Evolutionary conservation across 805 yeast species (phyloP), one percentile per base, ranked within the genome.

Genomic region (Metschnikowia similis): DNA sequence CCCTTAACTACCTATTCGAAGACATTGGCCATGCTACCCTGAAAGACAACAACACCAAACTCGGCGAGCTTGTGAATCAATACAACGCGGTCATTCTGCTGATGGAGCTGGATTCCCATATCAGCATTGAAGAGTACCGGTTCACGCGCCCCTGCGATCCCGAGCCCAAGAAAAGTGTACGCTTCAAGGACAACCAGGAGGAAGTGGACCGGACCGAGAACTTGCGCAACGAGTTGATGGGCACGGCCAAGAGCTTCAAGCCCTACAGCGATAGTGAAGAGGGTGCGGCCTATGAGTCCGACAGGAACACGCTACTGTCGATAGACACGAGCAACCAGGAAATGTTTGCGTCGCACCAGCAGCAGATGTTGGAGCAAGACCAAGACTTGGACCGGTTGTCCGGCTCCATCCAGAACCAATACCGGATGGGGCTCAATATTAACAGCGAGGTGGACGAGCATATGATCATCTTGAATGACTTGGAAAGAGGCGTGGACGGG

Each of bases 261-360:
- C 76, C 77, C 0, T 73, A 69, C 51, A 60, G 56, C 17, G 77
- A 72, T 55, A 28, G 32, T n/a, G 41, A 34, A 14, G 48, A 32
- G 13, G 21, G 17, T 34, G 43, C 49, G 14, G 37, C 29, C 11
- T 66, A 64, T 10, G 53, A 52, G 17, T 63, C 60, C 17, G 60
- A 57, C 41, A 47, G 54, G 14, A 30, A 52, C 46, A 48, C 61
- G 26, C 56, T 57, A 32, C 58, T 51, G 45, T 64, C 70, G 6
- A 56, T 65, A 21, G 69, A 64, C 49, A 57, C 60, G 35, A 56
- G 67, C 32, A 71, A 71, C 55, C 75, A 67, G 37, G 75, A 70
- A 52, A 45, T 74, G 43, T 74, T 69, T 61, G 75, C 76, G 8
- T 67, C 61, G 50, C 76, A 73, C 53, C 76, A 72, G 50, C 77